Evolutionary conservation across 306 rosid species (phyloP), one percentile per base, ranked within the genome.

Genomic region (Inga oerstediana): DNA sequence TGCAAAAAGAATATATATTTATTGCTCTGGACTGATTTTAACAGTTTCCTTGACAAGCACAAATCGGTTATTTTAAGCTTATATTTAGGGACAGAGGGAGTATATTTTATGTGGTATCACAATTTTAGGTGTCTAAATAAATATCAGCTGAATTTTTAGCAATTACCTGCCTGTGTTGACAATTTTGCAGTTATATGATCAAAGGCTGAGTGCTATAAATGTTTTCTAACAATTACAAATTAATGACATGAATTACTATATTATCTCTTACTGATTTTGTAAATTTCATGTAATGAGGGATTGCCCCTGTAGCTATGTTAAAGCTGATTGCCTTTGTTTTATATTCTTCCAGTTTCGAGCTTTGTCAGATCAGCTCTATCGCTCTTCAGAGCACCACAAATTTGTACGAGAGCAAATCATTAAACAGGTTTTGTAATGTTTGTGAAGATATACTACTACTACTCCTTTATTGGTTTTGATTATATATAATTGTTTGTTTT

Each of bases 281-380:
- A 61, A 56, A 22, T 39, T 11, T 49, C n/a, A 39, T 59, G 27
- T 59, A 13, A 43, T 64, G 61, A 44, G 16, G 59, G 16, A 30
- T 81, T 30, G 46, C 64, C 20, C 10, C 20, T 76, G 34, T 70
- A 72, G 24, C 59, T 74, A 27, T 32, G 66, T 61, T 44, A 75
- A 58, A 75, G 73, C 70, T 44, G 48, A 81, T 37, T 74, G 66
- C 48, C 85, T 87, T 75, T 80, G 66, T 83, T 79, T 71, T 44
- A 56, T 81, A 49, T 83, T 85, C 75, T 87, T 74, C 51, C 93
- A 96, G 99, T 96, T 96, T 86, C 98, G 98, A 66, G 89, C 99
- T 75, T 85, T 96, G 84, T 96, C 99, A 20, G 99, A 96, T 86
- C 99, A 96, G 75, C 94, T 96, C 24, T 93, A 96, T 75, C 97